A percentile compares a stretch with the other conserved stretches of the same genome.
These are phyloP conservation scores for Hemileccinum impolitum DNA, from an alignment of 768 basidiomycete genomes.

Conservation along the genomic window DNA sequence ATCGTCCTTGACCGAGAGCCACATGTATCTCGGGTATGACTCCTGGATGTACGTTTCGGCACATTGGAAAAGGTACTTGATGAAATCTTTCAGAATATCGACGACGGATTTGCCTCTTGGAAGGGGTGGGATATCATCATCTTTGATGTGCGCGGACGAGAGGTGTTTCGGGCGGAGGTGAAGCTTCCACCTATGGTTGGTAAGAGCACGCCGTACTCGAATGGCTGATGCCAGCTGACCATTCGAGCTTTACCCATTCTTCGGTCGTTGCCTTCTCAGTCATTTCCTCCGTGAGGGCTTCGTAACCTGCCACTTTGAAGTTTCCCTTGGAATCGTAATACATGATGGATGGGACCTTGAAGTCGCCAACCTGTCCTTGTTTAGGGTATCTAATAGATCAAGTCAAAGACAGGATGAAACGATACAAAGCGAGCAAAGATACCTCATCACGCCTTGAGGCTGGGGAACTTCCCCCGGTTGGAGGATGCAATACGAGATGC, in stretches of 20 bases:
- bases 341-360: constrained; percentile 44
- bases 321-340: constrained; percentile 41
- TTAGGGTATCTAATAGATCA: constrained; percentile 31
- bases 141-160: constrained; percentile 20
- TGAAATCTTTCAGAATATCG: constrained; percentile 43
- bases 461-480: constrained; percentile 31
- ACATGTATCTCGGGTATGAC: constrained; percentile 40
- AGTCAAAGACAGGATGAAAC: neutral
- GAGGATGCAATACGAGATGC: constrained; percentile 37
- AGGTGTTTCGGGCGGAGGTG: constrained; percentile 36
- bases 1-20: constrained; percentile 37
- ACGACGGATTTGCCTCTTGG: constrained; percentile 36
- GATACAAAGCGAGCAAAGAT: neutral
- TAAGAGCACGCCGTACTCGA: neutral
- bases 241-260: constrained; percentile 43
- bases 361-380: constrained; percentile 37
- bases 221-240: constrained; percentile 25
- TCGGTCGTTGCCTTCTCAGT: constrained; percentile 35
- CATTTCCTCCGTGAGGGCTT: constrained; percentile 36
- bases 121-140: constrained; percentile 35
- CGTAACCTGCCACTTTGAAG: constrained; percentile 39
- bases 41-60: constrained; percentile 43
- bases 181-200: constrained; percentile 31
- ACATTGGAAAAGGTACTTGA: constrained; percentile 42
- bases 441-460: constrained; percentile 19